These are phyloP conservation scores for Fraxinus ornus DNA, from an alignment of 305 asterid species.

Conservation along the genomic window DNA sequence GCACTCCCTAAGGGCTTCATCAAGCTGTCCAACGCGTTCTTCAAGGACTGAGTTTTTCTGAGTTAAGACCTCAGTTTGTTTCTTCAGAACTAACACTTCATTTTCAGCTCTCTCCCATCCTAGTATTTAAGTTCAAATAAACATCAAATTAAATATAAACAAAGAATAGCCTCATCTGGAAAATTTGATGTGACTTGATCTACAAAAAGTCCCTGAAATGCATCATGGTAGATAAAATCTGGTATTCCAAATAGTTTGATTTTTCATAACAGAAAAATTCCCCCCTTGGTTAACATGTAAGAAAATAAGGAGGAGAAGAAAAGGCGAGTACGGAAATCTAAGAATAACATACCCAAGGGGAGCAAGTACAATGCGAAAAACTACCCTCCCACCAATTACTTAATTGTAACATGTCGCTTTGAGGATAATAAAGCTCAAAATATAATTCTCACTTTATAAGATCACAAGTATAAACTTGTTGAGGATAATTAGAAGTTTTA, in stretches of 20 bases:
- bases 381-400: background rate
- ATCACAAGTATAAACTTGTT: background rate
- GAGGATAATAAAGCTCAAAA: background rate
- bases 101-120: conserved; percentile 98
- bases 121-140: conserved; percentile 28
- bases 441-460: background rate
- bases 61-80: conserved; percentile 55
- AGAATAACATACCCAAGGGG: no score
- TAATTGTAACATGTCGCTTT: background rate
- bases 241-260: background rate
- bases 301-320: no score
- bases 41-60: conserved; percentile 61
- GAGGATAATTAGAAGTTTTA: background rate
- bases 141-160: background rate
- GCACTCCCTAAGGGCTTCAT: conserved; percentile 90
- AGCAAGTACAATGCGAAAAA: no score
- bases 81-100: conserved; percentile 61
- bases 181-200: background rate
- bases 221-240: background rate
- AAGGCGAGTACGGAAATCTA: no score
- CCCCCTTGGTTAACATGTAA: no score
- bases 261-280: background rate
- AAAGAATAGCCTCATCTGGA: background rate
- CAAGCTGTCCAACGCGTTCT: conserved; percentile 67
- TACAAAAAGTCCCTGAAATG: background rate